Evolutionary conservation across 106 monocot genomes (phyloP).

Genomic region (Amphibolis antarctica): DNA sequence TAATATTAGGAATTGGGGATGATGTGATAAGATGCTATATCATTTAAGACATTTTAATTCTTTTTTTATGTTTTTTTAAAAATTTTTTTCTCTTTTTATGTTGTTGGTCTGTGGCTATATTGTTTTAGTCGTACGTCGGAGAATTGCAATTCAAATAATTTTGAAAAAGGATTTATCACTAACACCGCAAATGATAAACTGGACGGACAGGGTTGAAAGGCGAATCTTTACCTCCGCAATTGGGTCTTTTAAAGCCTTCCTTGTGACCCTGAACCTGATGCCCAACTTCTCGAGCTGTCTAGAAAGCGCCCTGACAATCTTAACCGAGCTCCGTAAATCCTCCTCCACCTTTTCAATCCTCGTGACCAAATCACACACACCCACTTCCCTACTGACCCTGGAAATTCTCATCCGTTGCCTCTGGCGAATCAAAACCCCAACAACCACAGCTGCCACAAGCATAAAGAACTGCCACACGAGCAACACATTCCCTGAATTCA

Average conservation of each 20-base stretch:
- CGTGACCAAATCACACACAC: conserved; percentile 35
- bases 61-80: no score
- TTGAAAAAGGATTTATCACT: no score
- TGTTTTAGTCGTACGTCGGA: no score
- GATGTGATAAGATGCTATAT: no score
- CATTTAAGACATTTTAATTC: no score
- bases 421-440: conserved; percentile 54
- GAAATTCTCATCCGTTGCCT: conserved; percentile 64
- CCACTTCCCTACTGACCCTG: conserved; percentile 16
- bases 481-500: conserved; percentile 22
- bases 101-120: no score
- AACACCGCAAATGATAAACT: no score
- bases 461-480: conserved; percentile 43
- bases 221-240: conserved; percentile 52
- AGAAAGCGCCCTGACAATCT: conserved; percentile 52
- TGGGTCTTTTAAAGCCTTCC: conserved; percentile 81
- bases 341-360: conserved; percentile 83
- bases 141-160: no score
- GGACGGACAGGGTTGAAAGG: neutral
- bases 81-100: no score
- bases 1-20: no score
- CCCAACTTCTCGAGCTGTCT: conserved; percentile 91
- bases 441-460: conserved; percentile 40
- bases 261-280: conserved; percentile 76
- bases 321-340: conserved; percentile 51